Evolutionary conservation across 495 filamentous ascomycete genomes (phyloP), one percentile per base, ranked within the genome.

Genomic region (Talaromyces borbonicus): DNA sequence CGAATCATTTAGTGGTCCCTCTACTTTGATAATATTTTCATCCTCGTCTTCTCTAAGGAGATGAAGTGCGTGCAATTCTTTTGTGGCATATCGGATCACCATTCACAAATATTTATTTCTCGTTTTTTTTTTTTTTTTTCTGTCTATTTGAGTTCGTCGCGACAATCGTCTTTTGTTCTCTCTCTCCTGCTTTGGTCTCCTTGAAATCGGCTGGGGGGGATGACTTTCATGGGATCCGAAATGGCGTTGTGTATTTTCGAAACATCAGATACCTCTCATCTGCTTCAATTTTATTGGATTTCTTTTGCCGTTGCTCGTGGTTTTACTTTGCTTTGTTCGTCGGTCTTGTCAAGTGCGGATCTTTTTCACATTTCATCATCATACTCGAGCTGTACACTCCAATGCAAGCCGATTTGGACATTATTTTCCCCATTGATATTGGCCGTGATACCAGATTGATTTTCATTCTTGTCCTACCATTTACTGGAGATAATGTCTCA

Each of bases 191-290:
- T n/a, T n/a, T n/a, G n/a, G n/a, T n/a, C n/a, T n/a, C n/a, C n/a
- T n/a, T n/a, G n/a, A n/a, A 38, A 38, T 20, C 35, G 19, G 35
- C 35, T 38, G 35, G 35, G 35, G n/a, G n/a, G n/a, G n/a, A n/a
- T n/a, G n/a, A n/a, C n/a, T n/a, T 38, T 38, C 26, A 38, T 38
- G 35, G 35, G 35, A 38, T 38, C 35, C 35, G 5, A 14, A 5
- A 38, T 20, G 35, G 35, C 35, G 35, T 38, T 38, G n/a, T 38
- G 35, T 38, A 20, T 38, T 29, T n/a, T 29, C 26, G 26, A 29
- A 29, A 29, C 22, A 35, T 38, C 35, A 38, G 35, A 38, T 38
- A 38, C 35, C 35, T n/a, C n/a, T 38, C 35, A 38, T 38, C 35
- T 38, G 35, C 22, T 38, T 38, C 6, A 5, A 6, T 7, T 29